phyloP scores from a whole-genome alignment of 176 grass and related monocot species.

The Cenchrus americanus region DNA sequence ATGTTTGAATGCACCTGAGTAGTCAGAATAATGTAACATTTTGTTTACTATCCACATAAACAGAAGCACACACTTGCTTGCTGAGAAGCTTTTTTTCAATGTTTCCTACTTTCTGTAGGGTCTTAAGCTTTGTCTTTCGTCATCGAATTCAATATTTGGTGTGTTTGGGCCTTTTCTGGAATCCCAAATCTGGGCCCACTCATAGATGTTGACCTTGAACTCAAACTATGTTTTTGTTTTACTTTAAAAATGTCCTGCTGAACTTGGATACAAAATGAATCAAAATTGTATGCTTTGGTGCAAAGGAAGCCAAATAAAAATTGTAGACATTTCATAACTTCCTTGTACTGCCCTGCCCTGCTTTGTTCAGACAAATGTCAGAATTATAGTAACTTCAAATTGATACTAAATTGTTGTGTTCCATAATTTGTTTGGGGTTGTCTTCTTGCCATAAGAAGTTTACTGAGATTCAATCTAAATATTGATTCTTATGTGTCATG shows the following conservation, averaged over 20 bases:
- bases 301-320: background rate
- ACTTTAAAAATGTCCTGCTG: background rate
- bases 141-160: background rate
- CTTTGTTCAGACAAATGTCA: background rate
- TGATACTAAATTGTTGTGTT: background rate
- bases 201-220: conserved; percentile 10
- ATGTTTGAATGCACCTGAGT: background rate
- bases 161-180: background rate
- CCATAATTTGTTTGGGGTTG: background rate
- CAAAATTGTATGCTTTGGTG: conserved; percentile 1
- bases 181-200: background rate
- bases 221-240: background rate
- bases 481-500: too few species aligned
- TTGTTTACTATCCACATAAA: conserved; percentile 6
- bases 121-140: background rate
- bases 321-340: background rate
- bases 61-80: background rate
- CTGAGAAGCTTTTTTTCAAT: background rate
- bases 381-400: background rate
- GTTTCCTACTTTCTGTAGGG: background rate
- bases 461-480: background rate
- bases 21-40: background rate
- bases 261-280: conserved; percentile 3
- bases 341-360: background rate
- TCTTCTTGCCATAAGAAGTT: background rate